Conservation (phyloP, 108 stramenopile species). For the Discostella stelligeroides region DNA sequence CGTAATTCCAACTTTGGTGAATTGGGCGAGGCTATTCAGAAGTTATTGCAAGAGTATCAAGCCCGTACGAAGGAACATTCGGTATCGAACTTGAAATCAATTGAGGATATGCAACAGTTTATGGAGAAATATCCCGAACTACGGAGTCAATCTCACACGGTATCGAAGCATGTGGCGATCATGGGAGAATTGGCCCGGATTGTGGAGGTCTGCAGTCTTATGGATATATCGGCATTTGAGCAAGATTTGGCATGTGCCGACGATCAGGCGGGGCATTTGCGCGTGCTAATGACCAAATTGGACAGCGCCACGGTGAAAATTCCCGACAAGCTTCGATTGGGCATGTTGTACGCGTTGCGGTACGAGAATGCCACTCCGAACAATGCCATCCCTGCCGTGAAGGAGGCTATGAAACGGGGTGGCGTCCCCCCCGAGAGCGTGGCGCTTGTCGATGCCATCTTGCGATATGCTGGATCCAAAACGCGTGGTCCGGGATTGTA, state of each 20-base stretch:
- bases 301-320: slow-evolving; percentile 74
- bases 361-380: slow-evolving; percentile 89
- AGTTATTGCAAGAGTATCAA: slow-evolving; percentile 94
- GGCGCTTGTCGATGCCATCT: slow-evolving; percentile 90
- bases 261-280: slow-evolving; percentile 89
- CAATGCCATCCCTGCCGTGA: slow-evolving; percentile 70
- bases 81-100: slow-evolving; percentile 76
- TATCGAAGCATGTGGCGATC: slow-evolving; percentile 97
- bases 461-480: slow-evolving; percentile 84
- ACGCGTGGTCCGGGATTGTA: slow-evolving; percentile 92
- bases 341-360: slow-evolving; percentile 95
- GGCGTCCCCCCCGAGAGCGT: slow-evolving; percentile 91
- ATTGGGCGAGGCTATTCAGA: slow-evolving; percentile 94
- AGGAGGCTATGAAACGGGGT: slow-evolving; percentile 84
- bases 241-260: slow-evolving; percentile 97
- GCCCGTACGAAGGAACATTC: slow-evolving; percentile 75
- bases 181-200: slow-evolving; percentile 95
- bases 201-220: slow-evolving; percentile 89
- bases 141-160: slow-evolving; percentile 82
- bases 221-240: slow-evolving; percentile 99
- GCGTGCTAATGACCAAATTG: slow-evolving; percentile 90
- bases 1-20: slow-evolving; percentile 98
- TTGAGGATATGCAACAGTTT: slow-evolving; percentile 99
- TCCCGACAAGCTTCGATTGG: slow-evolving; percentile 96
- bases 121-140: slow-evolving; percentile 98